Conservation (phyloP, 495 filamentous ascomycete genomes). For the Annulohypoxylon moriforme region DNA sequence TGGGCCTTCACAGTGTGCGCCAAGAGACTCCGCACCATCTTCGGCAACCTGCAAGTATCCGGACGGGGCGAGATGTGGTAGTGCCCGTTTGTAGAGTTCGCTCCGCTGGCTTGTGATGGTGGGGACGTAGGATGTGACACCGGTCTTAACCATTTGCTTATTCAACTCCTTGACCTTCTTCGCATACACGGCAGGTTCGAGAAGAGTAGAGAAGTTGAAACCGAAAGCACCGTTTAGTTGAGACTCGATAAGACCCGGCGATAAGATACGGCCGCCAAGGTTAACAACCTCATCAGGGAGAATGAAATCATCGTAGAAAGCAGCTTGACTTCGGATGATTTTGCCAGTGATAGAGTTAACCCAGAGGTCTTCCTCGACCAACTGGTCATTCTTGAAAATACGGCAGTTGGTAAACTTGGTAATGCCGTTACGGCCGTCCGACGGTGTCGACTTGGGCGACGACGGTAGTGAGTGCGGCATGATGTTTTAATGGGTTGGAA, state of each 20-base stretch:
- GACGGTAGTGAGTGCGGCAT: constrained; percentile 52
- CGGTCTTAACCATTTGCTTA: constrained; percentile 73
- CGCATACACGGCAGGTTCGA: constrained; percentile 73
- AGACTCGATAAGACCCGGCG: constrained; percentile 85
- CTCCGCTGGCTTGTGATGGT: constrained; percentile 75
- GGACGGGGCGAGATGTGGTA: constrained; percentile 79
- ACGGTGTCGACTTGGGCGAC: constrained; percentile 48
- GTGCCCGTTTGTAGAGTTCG: constrained; percentile 78
- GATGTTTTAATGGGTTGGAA: constrained; percentile 6
- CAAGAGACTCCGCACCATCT: constrained; percentile 81
- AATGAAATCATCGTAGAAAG: constrained; percentile 77
- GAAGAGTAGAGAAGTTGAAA: constrained; percentile 82
- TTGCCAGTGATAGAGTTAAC: constrained; percentile 79
- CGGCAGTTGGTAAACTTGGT: constrained; percentile 88
- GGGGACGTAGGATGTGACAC: constrained; percentile 86
- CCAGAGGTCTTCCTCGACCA: constrained; percentile 82
- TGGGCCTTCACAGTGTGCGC: constrained; percentile 86
- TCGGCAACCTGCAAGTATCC: constrained; percentile 61
- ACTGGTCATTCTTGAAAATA: constrained; percentile 68
- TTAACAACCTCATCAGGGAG: constrained; percentile 71
- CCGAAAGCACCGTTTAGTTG: constrained; percentile 89
- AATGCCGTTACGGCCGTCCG: constrained; percentile 61
- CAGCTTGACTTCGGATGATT: constrained; percentile 77
- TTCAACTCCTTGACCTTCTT: constrained; percentile 75
- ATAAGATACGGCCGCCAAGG: constrained; percentile 79